Conservation (phyloP, 805 yeast genomes). For the Yueomyces sinensis region DNA sequence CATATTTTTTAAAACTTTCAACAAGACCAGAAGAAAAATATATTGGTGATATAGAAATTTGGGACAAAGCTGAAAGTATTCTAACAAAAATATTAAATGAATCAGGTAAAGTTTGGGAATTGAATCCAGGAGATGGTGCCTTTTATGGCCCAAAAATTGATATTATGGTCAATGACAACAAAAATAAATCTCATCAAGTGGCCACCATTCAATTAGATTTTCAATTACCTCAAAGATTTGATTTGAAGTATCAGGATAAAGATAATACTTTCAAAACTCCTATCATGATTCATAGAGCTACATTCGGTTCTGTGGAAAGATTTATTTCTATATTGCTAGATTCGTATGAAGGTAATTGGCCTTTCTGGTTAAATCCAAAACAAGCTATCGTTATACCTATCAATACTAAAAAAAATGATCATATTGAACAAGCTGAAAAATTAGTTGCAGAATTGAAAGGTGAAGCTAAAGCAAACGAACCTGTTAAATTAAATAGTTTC, state of each 20-base stretch:
- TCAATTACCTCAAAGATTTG: constrained; percentile 80
- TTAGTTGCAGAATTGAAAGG: constrained; percentile 37
- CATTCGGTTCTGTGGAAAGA: constrained; percentile 88
- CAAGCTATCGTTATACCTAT: constrained; percentile 82
- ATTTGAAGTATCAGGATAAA: constrained; percentile 49
- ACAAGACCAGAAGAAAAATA: constrained; percentile 72
- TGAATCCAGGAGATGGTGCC: constrained; percentile 92
- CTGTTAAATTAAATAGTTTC: constrained; percentile 44
- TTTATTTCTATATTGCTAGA: constrained; percentile 85
- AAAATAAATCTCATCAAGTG: constrained; percentile 75
- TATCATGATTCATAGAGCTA: constrained; percentile 92
- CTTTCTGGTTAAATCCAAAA: constrained; percentile 90
- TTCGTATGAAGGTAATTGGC: constrained; percentile 89
- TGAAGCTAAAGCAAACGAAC: constrained; percentile 24
- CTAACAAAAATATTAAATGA: constrained; percentile 45
- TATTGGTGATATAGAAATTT: constrained; percentile 63
- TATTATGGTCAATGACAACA: constrained; percentile 65
- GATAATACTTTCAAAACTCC: constrained; percentile 49
- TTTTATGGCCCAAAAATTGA: constrained; percentile 95
- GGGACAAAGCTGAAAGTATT: constrained; percentile 73
- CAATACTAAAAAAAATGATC: constrained; percentile 37
- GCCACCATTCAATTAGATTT: constrained; percentile 94
- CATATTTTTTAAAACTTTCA: constrained; percentile 53
- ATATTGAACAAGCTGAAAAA: constrained; percentile 35
- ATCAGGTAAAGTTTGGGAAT: constrained; percentile 45